phyloP scores from a whole-genome alignment of 2,329 filamentous ascomycete species.

The Elsinoe ampelina region DNA sequence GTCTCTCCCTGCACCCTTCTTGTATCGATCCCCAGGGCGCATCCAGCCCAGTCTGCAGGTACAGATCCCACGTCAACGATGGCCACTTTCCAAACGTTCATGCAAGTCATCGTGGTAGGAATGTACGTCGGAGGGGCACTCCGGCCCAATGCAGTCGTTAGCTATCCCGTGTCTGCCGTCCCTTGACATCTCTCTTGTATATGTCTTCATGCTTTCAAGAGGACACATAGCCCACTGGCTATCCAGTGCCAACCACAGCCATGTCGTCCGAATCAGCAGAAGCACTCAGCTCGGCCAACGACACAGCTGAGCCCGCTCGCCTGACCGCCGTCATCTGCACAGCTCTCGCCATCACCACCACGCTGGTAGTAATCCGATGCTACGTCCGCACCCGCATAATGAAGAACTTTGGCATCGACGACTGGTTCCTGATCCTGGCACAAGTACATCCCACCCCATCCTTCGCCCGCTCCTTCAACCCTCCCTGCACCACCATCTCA shows the following conservation, averaged over 20 bases:
- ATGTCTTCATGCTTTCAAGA: neutral
- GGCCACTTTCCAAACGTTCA: neutral
- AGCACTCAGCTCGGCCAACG: neutral
- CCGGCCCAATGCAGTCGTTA: neutral
- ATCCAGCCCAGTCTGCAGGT: neutral
- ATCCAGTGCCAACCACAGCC: neutral
- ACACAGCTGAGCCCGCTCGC: neutral
- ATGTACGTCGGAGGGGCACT: neutral
- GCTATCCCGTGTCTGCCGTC: neutral
- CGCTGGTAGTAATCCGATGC: neutral
- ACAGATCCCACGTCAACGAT: neutral
- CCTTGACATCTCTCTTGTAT: neutral
- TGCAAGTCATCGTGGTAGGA: neutral
- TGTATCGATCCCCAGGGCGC: neutral
- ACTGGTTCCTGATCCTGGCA: constrained; percentile 8
- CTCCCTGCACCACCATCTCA: neutral
- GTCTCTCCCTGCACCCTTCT: neutral
- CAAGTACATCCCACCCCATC: neutral
- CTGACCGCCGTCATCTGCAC: neutral
- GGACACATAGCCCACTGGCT: neutral
- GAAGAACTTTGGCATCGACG: constrained; percentile 8
- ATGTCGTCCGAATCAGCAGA: neutral
- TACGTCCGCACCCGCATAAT: constrained; percentile 4
- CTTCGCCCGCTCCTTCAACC: neutral
- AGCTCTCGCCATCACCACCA: neutral